Evolutionary conservation across 495 filamentous ascomycete species (phyloP).

Genomic region (Daldinia decipiens): DNA sequence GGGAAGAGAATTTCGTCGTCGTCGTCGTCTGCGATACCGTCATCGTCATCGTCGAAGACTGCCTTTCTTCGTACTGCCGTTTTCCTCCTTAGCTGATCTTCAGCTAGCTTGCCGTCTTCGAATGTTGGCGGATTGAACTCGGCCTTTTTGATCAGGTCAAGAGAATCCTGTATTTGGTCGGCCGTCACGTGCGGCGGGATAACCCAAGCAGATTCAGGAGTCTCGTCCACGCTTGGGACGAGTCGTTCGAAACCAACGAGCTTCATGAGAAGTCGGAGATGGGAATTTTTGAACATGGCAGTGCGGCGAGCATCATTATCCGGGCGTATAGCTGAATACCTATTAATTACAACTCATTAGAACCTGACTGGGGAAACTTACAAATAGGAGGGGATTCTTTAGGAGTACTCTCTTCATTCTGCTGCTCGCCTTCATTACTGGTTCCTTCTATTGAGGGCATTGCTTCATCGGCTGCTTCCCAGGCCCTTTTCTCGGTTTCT

Average conservation of each 20-base stretch:
- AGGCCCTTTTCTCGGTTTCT: constrained; percentile 76
- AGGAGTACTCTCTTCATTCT: constrained; percentile 51
- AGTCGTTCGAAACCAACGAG: constrained; percentile 77
- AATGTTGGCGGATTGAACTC: constrained; percentile 77
- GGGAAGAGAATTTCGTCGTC: constrained; percentile 70
- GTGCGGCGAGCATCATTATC: constrained; percentile 73
- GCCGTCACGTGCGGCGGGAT: constrained; percentile 74
- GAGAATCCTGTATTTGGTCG: constrained; percentile 67
- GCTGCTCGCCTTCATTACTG: constrained; percentile 49
- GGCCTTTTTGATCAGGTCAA: constrained; percentile 71
- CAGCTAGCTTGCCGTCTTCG: constrained; percentile 74
- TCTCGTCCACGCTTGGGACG: constrained; percentile 71
- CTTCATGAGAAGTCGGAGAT: constrained; percentile 86
- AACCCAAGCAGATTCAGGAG: constrained; percentile 78
- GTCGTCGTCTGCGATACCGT: constrained; percentile 66
- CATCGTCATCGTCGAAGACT: constrained; percentile 72
- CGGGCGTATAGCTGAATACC: constrained; percentile 67
- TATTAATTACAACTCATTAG: constrained; percentile 4
- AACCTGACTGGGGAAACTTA: constrained; percentile 49
- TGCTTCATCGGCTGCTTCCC: constrained; percentile 77
- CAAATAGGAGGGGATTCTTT: constrained; percentile 55
- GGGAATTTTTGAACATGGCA: constrained; percentile 88
- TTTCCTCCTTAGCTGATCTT: constrained; percentile 79
- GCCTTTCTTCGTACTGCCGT: constrained; percentile 59
- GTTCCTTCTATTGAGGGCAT: constrained; percentile 48